These are phyloP conservation scores for Tranzscheliella williamsii DNA, from an alignment of 1,284 basidiomycete species.

Conservation along the genomic window DNA sequence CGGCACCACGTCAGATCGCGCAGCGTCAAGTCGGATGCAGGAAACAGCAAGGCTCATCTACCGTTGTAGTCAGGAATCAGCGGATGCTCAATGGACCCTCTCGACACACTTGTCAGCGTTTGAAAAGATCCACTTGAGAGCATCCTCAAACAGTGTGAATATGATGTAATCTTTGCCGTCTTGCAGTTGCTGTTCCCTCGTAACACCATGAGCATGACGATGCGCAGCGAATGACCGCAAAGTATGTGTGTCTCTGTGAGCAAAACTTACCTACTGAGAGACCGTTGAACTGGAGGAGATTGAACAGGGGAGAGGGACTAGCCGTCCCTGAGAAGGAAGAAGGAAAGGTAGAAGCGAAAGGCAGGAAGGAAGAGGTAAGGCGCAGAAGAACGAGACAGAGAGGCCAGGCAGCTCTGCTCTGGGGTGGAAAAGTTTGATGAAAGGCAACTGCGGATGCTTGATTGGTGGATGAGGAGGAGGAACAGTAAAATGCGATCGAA, in stretches of 20 bases:
- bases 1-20: too few relatives aligned
- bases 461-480: too few relatives aligned
- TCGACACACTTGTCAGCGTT: constrained; percentile 50
- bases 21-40: background rate
- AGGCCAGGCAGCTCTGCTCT: background rate
- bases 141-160: constrained; percentile 57
- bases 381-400: background rate
- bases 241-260: too few relatives aligned
- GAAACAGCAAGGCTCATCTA: constrained; percentile 55
- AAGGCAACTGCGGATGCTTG: too few relatives aligned
- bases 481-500: too few relatives aligned
- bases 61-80: constrained; percentile 60
- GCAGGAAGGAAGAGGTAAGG: background rate
- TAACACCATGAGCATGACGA: too few relatives aligned
- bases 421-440: too few relatives aligned
- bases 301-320: background rate
- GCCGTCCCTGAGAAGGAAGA: background rate
- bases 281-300: too few relatives aligned
- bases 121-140: constrained; percentile 21
- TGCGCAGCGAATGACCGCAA: too few relatives aligned
- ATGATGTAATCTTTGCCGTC: constrained; percentile 50
- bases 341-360: background rate
- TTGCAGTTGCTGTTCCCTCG: too few relatives aligned
- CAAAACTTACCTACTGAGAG: constrained; percentile 1
- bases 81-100: constrained; percentile 20